These are phyloP conservation scores for Clavariopsis aquatica DNA, from an alignment of 495 filamentous ascomycete genomes.

Conservation along the genomic window DNA sequence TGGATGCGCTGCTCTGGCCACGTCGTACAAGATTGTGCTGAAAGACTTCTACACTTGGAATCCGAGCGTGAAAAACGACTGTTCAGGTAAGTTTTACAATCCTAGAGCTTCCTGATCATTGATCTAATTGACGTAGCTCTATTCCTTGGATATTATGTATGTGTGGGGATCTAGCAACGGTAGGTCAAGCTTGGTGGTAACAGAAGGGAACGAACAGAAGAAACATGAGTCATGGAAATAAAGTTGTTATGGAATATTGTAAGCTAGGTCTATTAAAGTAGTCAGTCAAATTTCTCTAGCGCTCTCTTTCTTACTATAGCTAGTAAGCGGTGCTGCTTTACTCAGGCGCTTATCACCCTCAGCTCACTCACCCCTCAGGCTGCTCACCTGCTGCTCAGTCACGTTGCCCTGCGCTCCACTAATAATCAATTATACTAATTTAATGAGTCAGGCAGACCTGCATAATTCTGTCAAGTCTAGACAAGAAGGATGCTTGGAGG, in stretches of 20 bases:
- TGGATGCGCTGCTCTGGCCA: not conserved
- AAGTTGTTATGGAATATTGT: too few relatives aligned
- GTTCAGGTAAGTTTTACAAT: not conserved
- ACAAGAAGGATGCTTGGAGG: slow-evolving; percentile 10
- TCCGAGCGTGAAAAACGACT: slow-evolving; percentile 5
- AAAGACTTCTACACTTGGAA: slow-evolving; percentile 2
- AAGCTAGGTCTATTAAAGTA: too few relatives aligned
- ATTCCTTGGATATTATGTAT: not conserved
- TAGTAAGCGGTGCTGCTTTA: too few relatives aligned
- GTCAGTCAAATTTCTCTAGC: too few relatives aligned
- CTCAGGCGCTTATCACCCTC: too few relatives aligned
- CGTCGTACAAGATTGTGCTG: not conserved
- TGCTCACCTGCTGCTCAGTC: slow-evolving; percentile 10
- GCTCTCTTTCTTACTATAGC: too few relatives aligned
- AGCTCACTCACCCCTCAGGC: not conserved
- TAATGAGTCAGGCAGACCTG: slow-evolving; percentile 2
- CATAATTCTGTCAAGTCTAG: slow-evolving; percentile 9
- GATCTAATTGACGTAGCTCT: not conserved
- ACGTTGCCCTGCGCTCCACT: slow-evolving; percentile 18
- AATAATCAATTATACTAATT: slow-evolving; percentile 10
- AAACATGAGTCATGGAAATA: too few relatives aligned
- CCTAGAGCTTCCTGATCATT: too few relatives aligned
- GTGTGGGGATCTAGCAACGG: not conserved
- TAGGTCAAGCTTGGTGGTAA: too few relatives aligned
- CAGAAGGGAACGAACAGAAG: too few relatives aligned